phyloP scores from a whole-genome alignment of 2,329 filamentous ascomycete species.

The Cercospora zeae-maydis region DNA sequence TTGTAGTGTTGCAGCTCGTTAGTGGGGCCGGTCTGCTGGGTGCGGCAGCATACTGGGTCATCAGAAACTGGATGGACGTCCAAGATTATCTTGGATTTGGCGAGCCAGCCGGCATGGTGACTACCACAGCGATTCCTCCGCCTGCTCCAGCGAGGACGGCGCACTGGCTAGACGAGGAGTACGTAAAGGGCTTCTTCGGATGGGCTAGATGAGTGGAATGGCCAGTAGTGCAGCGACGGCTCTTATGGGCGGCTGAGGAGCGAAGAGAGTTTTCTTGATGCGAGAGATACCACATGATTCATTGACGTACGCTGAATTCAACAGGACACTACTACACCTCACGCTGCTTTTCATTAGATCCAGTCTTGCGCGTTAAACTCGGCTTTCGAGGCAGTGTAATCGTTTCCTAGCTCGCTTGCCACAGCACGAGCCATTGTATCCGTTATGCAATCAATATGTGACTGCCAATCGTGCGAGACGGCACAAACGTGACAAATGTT shows the following conservation, averaged over 20 bases:
- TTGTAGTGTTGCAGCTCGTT: constrained; percentile 67
- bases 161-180: constrained; percentile 13
- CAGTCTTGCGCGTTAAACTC: background rate
- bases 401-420: background rate
- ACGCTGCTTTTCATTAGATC: background rate
- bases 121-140: constrained; percentile 16
- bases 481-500: too few relatives aligned
- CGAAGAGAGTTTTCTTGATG: background rate
- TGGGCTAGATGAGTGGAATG: constrained; percentile 6
- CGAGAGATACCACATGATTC: background rate
- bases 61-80: constrained; percentile 34
- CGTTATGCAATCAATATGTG: background rate
- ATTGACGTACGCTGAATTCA: background rate
- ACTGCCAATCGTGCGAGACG: background rate
- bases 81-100: constrained; percentile 30
- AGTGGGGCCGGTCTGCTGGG: constrained; percentile 72
- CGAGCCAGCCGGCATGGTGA: constrained; percentile 12
- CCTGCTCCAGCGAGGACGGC: constrained; percentile 1
- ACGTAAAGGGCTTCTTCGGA: constrained; percentile 11
- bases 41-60: constrained; percentile 51
- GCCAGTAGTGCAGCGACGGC: background rate
- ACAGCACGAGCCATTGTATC: too few relatives aligned
- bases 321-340: background rate
- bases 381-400: background rate
- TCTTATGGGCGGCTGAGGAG: background rate